Evolutionary conservation across 208 protist species (phyloP).

Genomic region (Acanthamoeba castellanii): DNA sequence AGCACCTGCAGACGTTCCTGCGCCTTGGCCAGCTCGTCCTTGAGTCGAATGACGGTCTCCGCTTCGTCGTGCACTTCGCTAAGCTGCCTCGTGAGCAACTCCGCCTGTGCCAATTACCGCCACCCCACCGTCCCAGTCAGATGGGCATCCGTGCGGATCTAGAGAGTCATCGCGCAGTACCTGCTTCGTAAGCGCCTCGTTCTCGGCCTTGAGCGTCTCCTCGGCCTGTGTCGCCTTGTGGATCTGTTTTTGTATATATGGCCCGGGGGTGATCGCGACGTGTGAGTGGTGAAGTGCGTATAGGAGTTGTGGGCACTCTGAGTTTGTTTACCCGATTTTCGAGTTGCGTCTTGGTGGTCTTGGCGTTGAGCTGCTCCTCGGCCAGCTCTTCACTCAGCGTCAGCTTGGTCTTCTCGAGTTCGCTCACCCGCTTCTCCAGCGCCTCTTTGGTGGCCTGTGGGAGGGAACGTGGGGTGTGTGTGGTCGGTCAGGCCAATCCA

Average conservation of each 20-base stretch:
- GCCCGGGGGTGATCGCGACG: no score
- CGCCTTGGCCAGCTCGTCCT: conserved; percentile 19
- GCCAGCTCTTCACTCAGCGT: background rate
- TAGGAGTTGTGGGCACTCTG: background rate
- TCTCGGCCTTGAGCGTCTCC: conserved; percentile 9
- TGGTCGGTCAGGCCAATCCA: background rate
- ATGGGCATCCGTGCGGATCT: no score
- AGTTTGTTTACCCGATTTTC: background rate
- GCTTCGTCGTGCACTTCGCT: conserved; percentile 13
- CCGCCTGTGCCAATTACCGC: background rate
- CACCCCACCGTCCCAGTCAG: no score
- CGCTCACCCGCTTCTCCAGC: conserved; percentile 32
- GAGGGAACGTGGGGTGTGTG: background rate
- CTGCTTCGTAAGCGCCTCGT: conserved; percentile 36
- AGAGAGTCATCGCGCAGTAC: background rate
- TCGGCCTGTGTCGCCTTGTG: conserved; percentile 2
- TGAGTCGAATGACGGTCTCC: conserved; percentile 1
- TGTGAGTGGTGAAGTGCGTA: background rate
- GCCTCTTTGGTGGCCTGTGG: conserved; percentile 5
- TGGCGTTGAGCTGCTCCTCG: conserved; percentile 30
- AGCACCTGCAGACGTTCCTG: conserved; percentile 2
- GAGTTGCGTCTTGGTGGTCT: background rate
- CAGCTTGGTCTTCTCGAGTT: conserved; percentile 7
- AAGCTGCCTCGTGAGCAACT: conserved; percentile 8
- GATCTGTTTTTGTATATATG: background rate